Evolutionary conservation across 2,329 filamentous ascomycete genomes (phyloP), one percentile per base, ranked within the genome.

Genomic region (Nectriaceae sp.): DNA sequence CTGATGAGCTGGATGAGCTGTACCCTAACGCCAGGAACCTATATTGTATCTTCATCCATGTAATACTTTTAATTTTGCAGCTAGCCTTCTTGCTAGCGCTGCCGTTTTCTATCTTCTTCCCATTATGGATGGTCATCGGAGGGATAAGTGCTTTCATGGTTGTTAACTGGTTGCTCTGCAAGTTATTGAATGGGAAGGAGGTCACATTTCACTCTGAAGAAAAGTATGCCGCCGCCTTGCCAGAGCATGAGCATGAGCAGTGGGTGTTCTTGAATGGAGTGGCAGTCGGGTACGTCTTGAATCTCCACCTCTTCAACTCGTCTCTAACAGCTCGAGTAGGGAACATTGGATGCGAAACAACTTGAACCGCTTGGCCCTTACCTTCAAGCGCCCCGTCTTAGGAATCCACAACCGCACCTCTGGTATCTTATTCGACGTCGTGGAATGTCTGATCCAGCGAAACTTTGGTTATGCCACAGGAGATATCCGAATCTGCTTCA

Each of bases 191-290:
- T 55, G 76, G 82, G n/a, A 63, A 57, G 5, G 63, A 69, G 3
- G 69, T 74, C 42, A 71, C 73, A 3, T 83, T 78, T 56, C 65
- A 68, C 16, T 83, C 82, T 2, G 75, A 81, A 36, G 70, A 76
- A 3, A 70, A 78, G 45, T 83, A 79, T 52, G 75, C 83, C 1
- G 65, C 74, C 15, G 67, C 68, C 2, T 65, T 68, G 16, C 72
- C 74, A 0, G 74, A 80, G 54, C 77, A 83, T 63, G 71, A 73
- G 11, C 74, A 83, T 44, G 88, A 92, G 69, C 79, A 85, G 60
- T 93, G 89, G 89, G 76, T 92, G n/a, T 92, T 88, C 63, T 67
- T 92, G 43, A 92, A 92, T 60, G 89, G 89, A 1, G 82, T 91
- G 21, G 82, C 78, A 10, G 77, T 78, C 26, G 80, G 78, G 81